Base-by-base conservation (phyloP, 352 stramenopile genomes). In the Pythium dissotocum region DNA sequence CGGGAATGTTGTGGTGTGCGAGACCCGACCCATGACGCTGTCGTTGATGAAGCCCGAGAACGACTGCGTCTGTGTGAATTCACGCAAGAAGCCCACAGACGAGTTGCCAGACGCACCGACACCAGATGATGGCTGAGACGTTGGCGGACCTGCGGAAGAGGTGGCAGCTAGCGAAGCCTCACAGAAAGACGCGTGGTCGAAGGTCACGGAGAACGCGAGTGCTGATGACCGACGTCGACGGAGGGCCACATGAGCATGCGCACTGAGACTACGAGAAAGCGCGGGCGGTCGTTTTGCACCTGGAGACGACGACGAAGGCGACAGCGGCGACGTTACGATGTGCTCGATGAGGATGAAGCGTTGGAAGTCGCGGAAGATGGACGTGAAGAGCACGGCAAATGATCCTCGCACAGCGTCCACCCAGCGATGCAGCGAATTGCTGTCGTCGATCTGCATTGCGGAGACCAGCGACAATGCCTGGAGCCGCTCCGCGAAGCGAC, bases 31-130 rank as follows among this genome's bases (percentile, higher is more conserved):
- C 28, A 90, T 76, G 14, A 89, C 78, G 46, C 75, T 84, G 61
- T 88, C 83, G 33, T 89, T 87, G 32, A 90, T 65, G 35, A 91
- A 90, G 46, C 78, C 74, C 9, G 76, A 69, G 58, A 91, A 91
- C 38, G 69, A 80, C 66, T 91, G 81, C 2, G 81, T 88, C 62
- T 87, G 77, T 10, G 72, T 81, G 59, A 91, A 88, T 36, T 88
- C 83, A 12, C 55, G 38, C 10, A 87, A 60, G 54, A 90, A 76
- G 1, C 58, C 87, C 46, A 61, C 6, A 9, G 65, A 24, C 2
- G 65, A 66, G 14, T 64, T 61, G 6, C 57, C 58, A 16, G 16
- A 26, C 44, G 21, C 9, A 55, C 18, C 16, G 13, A 18, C 26
- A 16, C 14, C 28, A 38, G 44, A 28, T 18, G 46, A 18, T 36